Percentiles rank a stretch among this genome's conserved stretches.
Conservation (phyloP, 208 protist species). For the Histomonas meleagridis region DNA sequence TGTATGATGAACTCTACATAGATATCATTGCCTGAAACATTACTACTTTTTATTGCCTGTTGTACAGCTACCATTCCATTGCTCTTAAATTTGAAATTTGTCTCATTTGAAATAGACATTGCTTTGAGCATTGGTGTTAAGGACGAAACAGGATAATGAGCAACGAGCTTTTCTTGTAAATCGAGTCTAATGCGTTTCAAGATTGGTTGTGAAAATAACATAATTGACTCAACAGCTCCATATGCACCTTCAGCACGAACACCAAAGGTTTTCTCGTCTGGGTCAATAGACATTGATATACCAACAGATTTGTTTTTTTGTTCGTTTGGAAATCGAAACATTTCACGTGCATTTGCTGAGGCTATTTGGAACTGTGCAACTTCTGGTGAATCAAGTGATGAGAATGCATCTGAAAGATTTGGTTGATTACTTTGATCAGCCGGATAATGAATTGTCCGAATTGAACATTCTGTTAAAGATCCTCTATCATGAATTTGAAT, state of each 20-base stretch:
- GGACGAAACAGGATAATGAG: not conserved
- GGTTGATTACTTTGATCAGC: not conserved
- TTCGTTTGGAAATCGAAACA: conserved; percentile 1
- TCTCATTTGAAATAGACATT: not conserved
- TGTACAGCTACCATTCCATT: not conserved
- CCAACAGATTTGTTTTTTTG: not conserved
- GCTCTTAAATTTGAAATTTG: not conserved
- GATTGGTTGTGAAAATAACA: not conserved
- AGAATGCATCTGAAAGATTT: not conserved
- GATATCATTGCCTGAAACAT: not conserved
- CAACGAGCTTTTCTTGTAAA: not conserved
- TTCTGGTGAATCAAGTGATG: not conserved
- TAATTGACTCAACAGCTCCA: not conserved
- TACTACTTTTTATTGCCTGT: not conserved
- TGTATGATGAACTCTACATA: not conserved
- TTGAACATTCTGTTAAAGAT: not conserved
- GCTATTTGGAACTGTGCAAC: not conserved
- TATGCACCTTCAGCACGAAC: not conserved
- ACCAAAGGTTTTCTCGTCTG: not conserved
- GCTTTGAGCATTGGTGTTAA: not conserved
- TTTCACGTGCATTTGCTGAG: not conserved
- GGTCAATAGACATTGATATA: not conserved
- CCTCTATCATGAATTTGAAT: not conserved
- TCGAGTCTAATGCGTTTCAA: not conserved
- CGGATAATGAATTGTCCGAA: not conserved